phyloP scores from a whole-genome alignment of 108 stramenopile species.

The Nannochloropsis salina region DNA sequence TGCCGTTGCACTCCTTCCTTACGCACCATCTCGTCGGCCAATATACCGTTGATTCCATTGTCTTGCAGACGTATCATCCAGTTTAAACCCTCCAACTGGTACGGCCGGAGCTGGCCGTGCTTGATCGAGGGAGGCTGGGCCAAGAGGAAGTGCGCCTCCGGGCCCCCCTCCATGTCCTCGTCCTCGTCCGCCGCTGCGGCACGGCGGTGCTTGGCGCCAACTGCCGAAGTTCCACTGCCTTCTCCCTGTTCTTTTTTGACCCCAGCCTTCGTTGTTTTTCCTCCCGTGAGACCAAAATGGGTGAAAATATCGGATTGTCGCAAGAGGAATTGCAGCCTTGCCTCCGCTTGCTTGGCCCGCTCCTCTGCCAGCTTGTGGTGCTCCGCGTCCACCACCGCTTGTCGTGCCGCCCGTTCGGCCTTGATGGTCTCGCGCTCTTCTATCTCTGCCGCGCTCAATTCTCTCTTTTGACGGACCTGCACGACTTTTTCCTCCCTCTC shows the following conservation, averaged over 20 bases:
- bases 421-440: conserved; percentile 27
- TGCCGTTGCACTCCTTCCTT: not conserved
- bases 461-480: conserved; percentile 23
- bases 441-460: conserved; percentile 34
- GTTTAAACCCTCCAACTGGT: conserved; percentile 58
- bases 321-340: conserved; percentile 56
- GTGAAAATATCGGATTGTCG: conserved; percentile 55
- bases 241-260: conserved; percentile 14
- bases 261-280: not conserved
- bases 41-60: conserved; percentile 57
- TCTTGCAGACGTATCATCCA: conserved; percentile 59
- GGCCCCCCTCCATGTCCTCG: conserved; percentile 5
- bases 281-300: conserved; percentile 46
- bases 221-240: not conserved
- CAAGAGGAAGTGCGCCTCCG: conserved; percentile 58
- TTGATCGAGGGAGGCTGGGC: conserved; percentile 81
- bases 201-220: conserved; percentile 21
- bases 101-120: conserved; percentile 52
- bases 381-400: conserved; percentile 23
- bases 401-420: conserved; percentile 27
- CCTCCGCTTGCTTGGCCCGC: conserved; percentile 52
- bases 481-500: conserved; percentile 35
- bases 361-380: conserved; percentile 33
- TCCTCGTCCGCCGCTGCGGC: conserved; percentile 21
- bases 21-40: conserved; percentile 57